Conservation (phyloP, 2,329 filamentous ascomycete genomes). For the Calonectria pseudoreteaudii region DNA sequence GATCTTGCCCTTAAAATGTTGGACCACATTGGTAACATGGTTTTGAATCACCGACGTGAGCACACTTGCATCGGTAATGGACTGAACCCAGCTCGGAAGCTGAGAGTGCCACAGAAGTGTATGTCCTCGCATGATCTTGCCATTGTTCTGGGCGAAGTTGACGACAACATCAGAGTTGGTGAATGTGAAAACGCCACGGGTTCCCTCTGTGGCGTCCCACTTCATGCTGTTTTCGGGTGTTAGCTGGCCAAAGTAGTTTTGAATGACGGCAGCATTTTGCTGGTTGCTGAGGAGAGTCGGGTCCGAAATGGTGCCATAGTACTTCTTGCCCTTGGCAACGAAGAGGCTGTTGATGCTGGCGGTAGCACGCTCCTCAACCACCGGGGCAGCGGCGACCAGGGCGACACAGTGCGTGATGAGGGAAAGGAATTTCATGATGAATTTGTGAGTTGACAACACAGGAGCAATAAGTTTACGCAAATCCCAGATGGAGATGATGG, state of each 20-base stretch:
- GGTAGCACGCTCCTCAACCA: neutral
- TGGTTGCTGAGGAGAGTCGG: conserved; percentile 61
- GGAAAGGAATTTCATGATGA: neutral
- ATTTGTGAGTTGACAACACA: neutral
- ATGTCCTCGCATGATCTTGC: conserved; percentile 72
- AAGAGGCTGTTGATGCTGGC: conserved; percentile 11
- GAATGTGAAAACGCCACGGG: conserved; percentile 66
- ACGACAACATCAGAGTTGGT: conserved; percentile 70
- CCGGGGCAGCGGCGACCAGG: neutral
- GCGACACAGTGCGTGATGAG: neutral
- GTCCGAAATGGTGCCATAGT: conserved; percentile 71
- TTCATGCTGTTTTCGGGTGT: conserved; percentile 79
- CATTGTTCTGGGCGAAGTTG: conserved; percentile 66
- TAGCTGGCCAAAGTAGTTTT: conserved; percentile 73
- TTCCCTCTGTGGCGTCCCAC: conserved; percentile 69
- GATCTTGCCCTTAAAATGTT: conserved; percentile 73
- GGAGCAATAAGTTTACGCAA: neutral
- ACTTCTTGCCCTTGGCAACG: conserved; percentile 70
- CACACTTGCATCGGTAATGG: conserved; percentile 62
- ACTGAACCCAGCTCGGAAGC: conserved; percentile 69
- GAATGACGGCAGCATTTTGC: conserved; percentile 63
- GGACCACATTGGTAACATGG: conserved; percentile 69
- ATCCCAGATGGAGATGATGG: neutral
- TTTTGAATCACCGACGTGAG: conserved; percentile 68
- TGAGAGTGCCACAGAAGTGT: conserved; percentile 75